Conservation (phyloP, 768 basidiomycete genomes). For the Boletus pseudo-olivaceus region DNA sequence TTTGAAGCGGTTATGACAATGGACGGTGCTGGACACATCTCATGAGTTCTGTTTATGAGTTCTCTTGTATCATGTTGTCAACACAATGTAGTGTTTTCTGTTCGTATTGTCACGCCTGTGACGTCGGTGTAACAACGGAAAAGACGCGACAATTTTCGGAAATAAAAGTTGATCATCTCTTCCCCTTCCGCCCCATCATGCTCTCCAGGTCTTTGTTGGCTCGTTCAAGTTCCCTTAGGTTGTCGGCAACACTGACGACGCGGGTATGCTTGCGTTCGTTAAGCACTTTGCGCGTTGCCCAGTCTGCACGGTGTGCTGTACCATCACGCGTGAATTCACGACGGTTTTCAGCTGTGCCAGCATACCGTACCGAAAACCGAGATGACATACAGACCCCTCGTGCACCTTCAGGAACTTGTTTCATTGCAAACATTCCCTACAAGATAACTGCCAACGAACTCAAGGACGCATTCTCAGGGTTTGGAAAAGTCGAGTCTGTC, state of each 20-base stretch:
- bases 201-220: conserved; percentile 21
- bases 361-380: conserved; percentile 1
- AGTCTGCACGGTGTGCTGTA: background rate
- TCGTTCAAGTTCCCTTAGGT: conserved; percentile 8
- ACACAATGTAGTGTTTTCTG: background rate
- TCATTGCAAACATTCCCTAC: conserved; percentile 54
- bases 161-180: background rate
- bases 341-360: conserved; percentile 17
- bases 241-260: conserved; percentile 7
- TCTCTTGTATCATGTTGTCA: conserved; percentile 5
- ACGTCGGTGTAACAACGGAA: conserved; percentile 18
- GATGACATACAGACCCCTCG: background rate
- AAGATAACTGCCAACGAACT: conserved; percentile 39
- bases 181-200: conserved; percentile 17
- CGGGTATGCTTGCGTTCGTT: conserved; percentile 15
- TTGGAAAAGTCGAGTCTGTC: conserved; percentile 39
- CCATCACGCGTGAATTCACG: conserved; percentile 9
- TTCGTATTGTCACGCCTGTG: conserved; percentile 13
- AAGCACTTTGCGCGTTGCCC: conserved; percentile 5
- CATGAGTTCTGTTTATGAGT: background rate
- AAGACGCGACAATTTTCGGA: conserved; percentile 15
- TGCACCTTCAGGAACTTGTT: conserved; percentile 40
- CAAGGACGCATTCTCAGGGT: conserved; percentile 38
- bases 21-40: conserved; percentile 3
- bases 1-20: conserved; percentile 62